A percentile compares a stretch with the other conserved stretches of the same genome.
These are phyloP conservation scores for Catenaria anguillulae DNA, from an alignment of 371 early-diverging fungal genomes.

Conservation along the genomic window DNA sequence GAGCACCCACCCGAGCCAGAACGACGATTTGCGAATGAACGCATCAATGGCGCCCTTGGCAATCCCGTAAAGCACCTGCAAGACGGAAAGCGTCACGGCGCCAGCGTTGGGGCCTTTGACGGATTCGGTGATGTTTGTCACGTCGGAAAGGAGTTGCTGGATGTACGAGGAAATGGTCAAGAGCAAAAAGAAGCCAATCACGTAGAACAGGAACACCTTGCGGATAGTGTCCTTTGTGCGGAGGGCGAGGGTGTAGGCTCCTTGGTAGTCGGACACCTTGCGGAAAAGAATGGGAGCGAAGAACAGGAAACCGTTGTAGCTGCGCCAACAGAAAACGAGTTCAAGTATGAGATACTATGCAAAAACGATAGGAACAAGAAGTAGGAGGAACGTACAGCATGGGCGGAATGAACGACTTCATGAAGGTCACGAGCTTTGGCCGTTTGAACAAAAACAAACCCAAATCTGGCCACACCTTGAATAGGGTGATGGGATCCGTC, in stretches of 20 bases:
- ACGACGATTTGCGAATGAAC: background rate
- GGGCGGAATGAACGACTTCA: background rate
- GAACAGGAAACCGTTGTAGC: background rate
- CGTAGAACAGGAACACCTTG: background rate
- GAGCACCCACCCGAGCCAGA: background rate
- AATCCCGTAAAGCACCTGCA: background rate
- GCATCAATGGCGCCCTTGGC: no score
- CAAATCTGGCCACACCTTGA: background rate
- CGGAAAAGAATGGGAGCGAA: slow-evolving; percentile 5
- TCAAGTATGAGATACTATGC: no score
- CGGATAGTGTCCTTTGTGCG: background rate
- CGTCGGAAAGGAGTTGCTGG: no score
- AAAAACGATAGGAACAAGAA: no score
- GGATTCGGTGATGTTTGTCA: background rate
- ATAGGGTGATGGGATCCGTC: background rate
- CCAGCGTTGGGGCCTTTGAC: background rate
- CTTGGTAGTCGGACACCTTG: background rate
- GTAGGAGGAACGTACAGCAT: background rate
- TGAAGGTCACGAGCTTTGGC: background rate
- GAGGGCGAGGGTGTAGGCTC: background rate
- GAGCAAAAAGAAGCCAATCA: background rate
- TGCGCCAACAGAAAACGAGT: background rate
- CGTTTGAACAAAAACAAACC: background rate
- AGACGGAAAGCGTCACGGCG: background rate
- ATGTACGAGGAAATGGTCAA: no score